phyloP scores from a whole-genome alignment of 768 basidiomycete genomes.

The Suillus americanus region DNA sequence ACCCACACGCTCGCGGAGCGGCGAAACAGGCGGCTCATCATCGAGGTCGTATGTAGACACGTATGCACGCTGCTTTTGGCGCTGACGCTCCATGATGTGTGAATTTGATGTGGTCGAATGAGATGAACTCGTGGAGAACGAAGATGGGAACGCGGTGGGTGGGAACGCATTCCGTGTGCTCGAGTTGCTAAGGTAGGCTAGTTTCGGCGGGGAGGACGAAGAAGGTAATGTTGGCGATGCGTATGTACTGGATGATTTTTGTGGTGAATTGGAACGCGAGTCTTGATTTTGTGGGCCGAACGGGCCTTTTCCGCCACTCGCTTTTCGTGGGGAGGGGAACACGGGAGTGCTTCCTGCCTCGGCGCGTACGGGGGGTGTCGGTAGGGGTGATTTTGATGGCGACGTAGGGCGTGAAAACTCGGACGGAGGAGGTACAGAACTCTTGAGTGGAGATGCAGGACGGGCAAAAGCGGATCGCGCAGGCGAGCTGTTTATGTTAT shows the following conservation, averaged over 20 bases:
- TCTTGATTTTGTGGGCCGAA: neutral
- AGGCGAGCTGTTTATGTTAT: neutral
- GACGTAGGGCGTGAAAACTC: conserved; percentile 9
- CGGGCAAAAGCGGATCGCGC: neutral
- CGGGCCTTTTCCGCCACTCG: neutral
- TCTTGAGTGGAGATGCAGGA: conserved; percentile 1
- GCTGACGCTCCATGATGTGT: conserved; percentile 5
- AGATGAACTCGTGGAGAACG: neutral
- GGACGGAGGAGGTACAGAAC: conserved; percentile 1
- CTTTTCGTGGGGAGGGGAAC: neutral
- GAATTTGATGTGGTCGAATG: neutral
- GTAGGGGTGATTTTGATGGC: conserved; percentile 3
- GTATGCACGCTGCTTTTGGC: conserved; percentile 6
- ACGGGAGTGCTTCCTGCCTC: neutral
- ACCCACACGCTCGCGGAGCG: conserved; percentile 17
- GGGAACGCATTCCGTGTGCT: conserved; percentile 1
- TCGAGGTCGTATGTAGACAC: conserved; percentile 16
- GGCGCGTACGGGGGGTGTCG: neutral
- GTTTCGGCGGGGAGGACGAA: conserved; percentile 12
- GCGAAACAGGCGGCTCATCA: conserved; percentile 36
- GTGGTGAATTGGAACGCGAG: neutral
- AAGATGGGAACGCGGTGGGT: neutral
- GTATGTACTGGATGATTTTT: neutral
- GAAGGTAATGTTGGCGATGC: conserved; percentile 22
- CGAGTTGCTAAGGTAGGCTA: conserved; percentile 1